A percentile compares a stretch with the other conserved stretches of the same genome.
phyloP scores from a whole-genome alignment of 805 yeast species.

The Zygosaccharomyces kombuchaensis region DNA sequence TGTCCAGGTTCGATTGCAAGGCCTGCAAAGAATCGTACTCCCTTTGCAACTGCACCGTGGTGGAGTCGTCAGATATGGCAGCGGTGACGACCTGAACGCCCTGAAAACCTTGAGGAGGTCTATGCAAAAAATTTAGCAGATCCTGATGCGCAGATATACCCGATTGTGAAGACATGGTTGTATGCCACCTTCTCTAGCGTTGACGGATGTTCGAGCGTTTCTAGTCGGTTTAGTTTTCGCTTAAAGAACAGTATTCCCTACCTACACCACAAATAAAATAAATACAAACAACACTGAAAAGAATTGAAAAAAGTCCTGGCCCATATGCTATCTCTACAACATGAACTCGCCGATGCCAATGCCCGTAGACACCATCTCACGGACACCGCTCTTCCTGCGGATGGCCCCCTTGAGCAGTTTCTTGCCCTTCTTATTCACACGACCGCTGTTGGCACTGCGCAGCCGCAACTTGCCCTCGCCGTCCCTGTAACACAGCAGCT shows the following conservation, averaged over 20 bases:
- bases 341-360: slow-evolving; percentile 34
- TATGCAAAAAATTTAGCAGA: slow-evolving; percentile 19
- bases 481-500: slow-evolving; percentile 30
- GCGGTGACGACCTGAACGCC: slow-evolving; percentile 20
- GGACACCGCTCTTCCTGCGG: slow-evolving; percentile 33
- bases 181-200: neutral
- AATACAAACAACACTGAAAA: slow-evolving; percentile 11
- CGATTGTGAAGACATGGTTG: slow-evolving; percentile 58
- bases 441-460: slow-evolving; percentile 8
- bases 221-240: neutral
- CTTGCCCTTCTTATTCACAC: slow-evolving; percentile 13
- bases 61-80: slow-evolving; percentile 22
- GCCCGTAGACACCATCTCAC: slow-evolving; percentile 34
- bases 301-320: slow-evolving; percentile 8
- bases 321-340: slow-evolving; percentile 20
- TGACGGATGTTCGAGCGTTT: neutral
- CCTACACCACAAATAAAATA: slow-evolving; percentile 12
- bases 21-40: slow-evolving; percentile 36
- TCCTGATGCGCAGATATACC: slow-evolving; percentile 45
- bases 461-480: slow-evolving; percentile 31
- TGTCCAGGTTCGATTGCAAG: slow-evolving; percentile 37
- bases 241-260: slow-evolving; percentile 5
- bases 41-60: slow-evolving; percentile 19
- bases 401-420: slow-evolving; percentile 22
- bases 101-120: slow-evolving; percentile 2